A percentile compares a stretch with the other conserved stretches of the same genome.
These are phyloP conservation scores for Globisporangium nagaii DNA, from an alignment of 352 stramenopile genomes.

Conservation along the genomic window DNA sequence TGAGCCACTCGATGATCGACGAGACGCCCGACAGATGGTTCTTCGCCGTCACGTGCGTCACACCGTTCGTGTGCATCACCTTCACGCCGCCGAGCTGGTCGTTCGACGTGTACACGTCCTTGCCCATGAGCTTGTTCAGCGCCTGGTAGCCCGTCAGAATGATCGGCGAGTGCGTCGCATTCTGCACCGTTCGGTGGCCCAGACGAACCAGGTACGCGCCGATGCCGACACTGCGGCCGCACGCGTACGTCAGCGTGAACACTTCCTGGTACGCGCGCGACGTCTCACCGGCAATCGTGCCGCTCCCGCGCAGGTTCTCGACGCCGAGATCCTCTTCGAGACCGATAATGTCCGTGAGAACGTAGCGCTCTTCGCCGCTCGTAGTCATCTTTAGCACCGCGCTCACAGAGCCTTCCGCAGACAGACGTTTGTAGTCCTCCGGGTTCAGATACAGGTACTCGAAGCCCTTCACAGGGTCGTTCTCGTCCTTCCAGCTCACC, in stretches of 20 bases:
- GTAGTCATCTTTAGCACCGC: constrained; percentile 59
- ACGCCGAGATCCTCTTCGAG: constrained; percentile 97
- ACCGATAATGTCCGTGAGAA: constrained; percentile 98
- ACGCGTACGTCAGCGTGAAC: constrained; percentile 99
- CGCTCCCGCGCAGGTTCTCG: constrained; percentile 99
- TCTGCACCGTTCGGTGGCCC: constrained; percentile 99
- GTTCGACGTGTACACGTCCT: constrained; percentile 99
- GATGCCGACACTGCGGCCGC: constrained; percentile 98
- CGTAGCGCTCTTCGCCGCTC: constrained; percentile 85
- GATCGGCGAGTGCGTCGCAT: constrained; percentile 95
- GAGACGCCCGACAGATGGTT: constrained; percentile 96
- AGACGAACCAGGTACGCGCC: constrained; percentile 99
- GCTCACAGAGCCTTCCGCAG: constrained; percentile 88
- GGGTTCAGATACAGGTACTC: constrained; percentile 97
- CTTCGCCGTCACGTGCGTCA: constrained; percentile 96
- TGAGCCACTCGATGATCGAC: constrained; percentile 97
- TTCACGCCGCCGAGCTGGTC: constrained; percentile 99
- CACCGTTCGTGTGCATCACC: constrained; percentile 99
- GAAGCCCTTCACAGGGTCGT: constrained; percentile 96
- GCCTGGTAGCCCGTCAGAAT: constrained; percentile 99
- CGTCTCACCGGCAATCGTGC: constrained; percentile 99
- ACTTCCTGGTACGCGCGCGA: constrained; percentile 97
- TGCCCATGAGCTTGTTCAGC: constrained; percentile 99
- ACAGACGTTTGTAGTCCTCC: constrained; percentile 92
- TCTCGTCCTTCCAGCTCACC: constrained; percentile 96